A percentile compares a stretch with the other conserved stretches of the same genome.
Conservation (phyloP, 768 basidiomycete species). For the Fibroporia radiculosa region DNA sequence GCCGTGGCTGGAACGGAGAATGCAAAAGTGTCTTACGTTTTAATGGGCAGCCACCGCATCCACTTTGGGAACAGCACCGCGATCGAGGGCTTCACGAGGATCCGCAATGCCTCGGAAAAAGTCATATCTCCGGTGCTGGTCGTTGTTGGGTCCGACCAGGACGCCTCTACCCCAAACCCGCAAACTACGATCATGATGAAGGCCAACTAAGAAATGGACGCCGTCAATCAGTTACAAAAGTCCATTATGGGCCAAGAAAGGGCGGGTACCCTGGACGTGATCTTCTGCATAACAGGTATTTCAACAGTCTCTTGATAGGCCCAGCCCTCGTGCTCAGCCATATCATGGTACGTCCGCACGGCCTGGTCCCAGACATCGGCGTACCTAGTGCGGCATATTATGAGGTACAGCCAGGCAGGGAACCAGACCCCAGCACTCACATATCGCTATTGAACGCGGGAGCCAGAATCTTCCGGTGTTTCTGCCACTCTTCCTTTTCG, state of each 20-base stretch:
- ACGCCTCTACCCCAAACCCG: conserved; percentile 12
- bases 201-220: conserved; percentile 5
- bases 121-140: conserved; percentile 6
- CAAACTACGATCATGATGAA: conserved; percentile 13
- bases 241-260: neutral
- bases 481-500: conserved; percentile 14
- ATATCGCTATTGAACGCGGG: conserved; percentile 17
- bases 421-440: neutral
- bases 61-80: neutral
- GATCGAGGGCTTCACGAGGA: neutral
- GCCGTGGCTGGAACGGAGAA: neutral
- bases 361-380: conserved; percentile 16
- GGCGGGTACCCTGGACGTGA: conserved; percentile 9
- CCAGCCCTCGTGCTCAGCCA: conserved; percentile 12
- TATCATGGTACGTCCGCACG: conserved; percentile 12
- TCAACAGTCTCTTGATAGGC: conserved; percentile 3
- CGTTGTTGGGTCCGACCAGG: conserved; percentile 8
- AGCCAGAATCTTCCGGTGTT: conserved; percentile 15
- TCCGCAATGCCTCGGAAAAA: neutral
- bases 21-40: neutral
- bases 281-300: conserved; percentile 8
- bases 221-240: neutral
- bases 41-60: neutral
- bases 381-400: conserved; percentile 6
- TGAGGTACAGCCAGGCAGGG: neutral